These are phyloP conservation scores for Pseudocercospora musae DNA, from an alignment of 2,329 filamentous ascomycete species.

Conservation along the genomic window DNA sequence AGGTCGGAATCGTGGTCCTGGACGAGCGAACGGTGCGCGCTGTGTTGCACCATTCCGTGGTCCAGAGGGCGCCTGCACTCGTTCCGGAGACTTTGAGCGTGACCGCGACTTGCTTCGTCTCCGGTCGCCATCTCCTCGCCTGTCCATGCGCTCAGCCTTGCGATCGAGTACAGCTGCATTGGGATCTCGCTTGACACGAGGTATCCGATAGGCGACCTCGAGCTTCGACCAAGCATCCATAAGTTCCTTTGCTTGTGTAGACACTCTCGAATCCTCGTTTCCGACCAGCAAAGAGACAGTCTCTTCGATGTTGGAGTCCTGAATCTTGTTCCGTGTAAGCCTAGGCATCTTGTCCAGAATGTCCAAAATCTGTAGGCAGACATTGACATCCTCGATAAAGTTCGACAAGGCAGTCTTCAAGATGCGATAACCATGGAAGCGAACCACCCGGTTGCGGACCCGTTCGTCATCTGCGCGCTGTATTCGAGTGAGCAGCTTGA, in stretches of 20 bases:
- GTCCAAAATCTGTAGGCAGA: slow-evolving; percentile 83
- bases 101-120: slow-evolving; percentile 49
- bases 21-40: slow-evolving; percentile 56
- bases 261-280: slow-evolving; percentile 65
- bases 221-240: slow-evolving; percentile 85
- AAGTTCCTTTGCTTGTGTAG: slow-evolving; percentile 65
- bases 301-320: slow-evolving; percentile 89
- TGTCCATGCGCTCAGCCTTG: slow-evolving; percentile 63
- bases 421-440: slow-evolving; percentile 96
- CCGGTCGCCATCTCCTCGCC: slow-evolving; percentile 52
- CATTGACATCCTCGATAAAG: slow-evolving; percentile 85
- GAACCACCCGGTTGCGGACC: slow-evolving; percentile 82
- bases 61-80: slow-evolving; percentile 49
- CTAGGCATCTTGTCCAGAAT: slow-evolving; percentile 86
- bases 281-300: slow-evolving; percentile 68
- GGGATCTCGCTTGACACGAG: slow-evolving; percentile 79
- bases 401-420: slow-evolving; percentile 80
- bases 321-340: slow-evolving; percentile 93
- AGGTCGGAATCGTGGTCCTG: slow-evolving; percentile 41
- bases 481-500: slow-evolving; percentile 87
- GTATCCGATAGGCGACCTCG: slow-evolving; percentile 88
- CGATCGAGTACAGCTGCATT: slow-evolving; percentile 51
- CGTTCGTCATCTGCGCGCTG: slow-evolving; percentile 82
- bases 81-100: slow-evolving; percentile 47
- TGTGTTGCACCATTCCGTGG: slow-evolving; percentile 55